A percentile compares a stretch with the other conserved stretches of the same genome.
phyloP scores from a whole-genome alignment of 768 basidiomycete genomes.

The Termitomyces sp. region DNA sequence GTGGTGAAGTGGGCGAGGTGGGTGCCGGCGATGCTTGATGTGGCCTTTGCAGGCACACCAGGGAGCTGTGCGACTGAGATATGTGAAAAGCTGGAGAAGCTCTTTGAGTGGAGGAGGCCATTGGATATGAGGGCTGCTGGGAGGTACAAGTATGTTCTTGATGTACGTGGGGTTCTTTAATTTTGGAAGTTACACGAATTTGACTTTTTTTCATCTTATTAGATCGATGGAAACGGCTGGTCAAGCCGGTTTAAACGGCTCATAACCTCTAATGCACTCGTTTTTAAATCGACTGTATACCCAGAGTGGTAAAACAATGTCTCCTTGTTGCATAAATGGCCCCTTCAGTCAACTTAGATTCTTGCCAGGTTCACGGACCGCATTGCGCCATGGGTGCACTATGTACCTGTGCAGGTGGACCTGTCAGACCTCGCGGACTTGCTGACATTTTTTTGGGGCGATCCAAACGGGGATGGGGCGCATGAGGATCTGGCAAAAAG shows the following conservation, averaged over 20 bases:
- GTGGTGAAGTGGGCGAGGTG: conserved; percentile 24
- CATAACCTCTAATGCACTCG: conserved; percentile 50
- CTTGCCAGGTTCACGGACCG: conserved; percentile 43
- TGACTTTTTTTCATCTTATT: background rate
- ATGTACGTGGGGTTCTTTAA: conserved; percentile 33
- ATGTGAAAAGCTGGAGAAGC: conserved; percentile 35
- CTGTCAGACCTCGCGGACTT: conserved; percentile 65
- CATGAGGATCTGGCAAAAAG: conserved; percentile 55
- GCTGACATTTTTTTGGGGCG: conserved; percentile 67
- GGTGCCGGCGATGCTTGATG: conserved; percentile 48
- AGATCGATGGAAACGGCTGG: conserved; percentile 61
- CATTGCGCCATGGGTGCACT: conserved; percentile 66
- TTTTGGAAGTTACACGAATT: background rate
- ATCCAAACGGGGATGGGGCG: conserved; percentile 41
- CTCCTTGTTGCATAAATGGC: too few species aligned
- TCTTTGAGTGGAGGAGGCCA: conserved; percentile 42
- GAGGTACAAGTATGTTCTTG: conserved; percentile 55
- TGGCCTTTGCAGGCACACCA: conserved; percentile 37
- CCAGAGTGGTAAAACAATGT: conserved; percentile 49
- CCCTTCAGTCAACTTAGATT: background rate
- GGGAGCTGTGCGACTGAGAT: conserved; percentile 33
- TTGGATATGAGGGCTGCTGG: conserved; percentile 39
- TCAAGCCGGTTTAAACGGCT: conserved; percentile 60
- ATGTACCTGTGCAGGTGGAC: conserved; percentile 60
- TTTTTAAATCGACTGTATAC: conserved; percentile 61